Percentiles rank a stretch among this genome's conserved stretches.
Evolutionary conservation across 208 protist genomes (phyloP).

Genomic region (Trypanosoma congolense): DNA sequence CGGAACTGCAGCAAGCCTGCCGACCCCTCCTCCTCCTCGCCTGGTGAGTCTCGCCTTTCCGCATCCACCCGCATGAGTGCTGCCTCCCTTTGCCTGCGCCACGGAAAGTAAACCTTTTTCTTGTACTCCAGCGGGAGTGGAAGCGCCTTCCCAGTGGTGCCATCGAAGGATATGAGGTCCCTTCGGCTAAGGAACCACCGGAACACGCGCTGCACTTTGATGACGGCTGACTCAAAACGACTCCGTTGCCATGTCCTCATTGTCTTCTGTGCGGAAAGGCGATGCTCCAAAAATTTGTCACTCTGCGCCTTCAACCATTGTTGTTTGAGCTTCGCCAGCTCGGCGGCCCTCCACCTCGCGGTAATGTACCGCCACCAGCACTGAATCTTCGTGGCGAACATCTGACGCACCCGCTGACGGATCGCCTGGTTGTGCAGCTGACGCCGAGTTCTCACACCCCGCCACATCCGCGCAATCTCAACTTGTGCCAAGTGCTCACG

Average conservation of each 20-base stretch:
- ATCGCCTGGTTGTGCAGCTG: slow-evolving; percentile 41
- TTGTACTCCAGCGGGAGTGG: slow-evolving; percentile 28
- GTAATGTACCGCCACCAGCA: slow-evolving; percentile 72
- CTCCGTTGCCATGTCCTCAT: slow-evolving; percentile 78
- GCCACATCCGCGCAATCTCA: slow-evolving; percentile 68
- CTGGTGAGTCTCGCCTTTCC: not conserved
- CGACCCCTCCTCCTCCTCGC: not conserved
- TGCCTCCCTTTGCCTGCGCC: slow-evolving; percentile 24
- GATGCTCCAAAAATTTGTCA: slow-evolving; percentile 33
- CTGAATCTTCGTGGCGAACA: slow-evolving; percentile 62
- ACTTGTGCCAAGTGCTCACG: slow-evolving; percentile 63
- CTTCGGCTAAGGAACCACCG: slow-evolving; percentile 55
- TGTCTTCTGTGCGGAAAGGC: slow-evolving; percentile 32
- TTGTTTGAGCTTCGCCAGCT: slow-evolving; percentile 31
- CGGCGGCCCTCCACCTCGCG: slow-evolving; percentile 30
- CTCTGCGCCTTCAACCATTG: slow-evolving; percentile 47
- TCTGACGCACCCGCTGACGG: slow-evolving; percentile 33
- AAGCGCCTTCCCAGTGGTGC: slow-evolving; percentile 26
- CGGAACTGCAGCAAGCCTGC: slow-evolving; percentile 47
- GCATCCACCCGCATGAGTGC: not conserved
- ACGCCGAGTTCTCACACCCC: slow-evolving; percentile 68
- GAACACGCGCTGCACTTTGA: slow-evolving; percentile 53
- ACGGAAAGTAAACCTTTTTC: slow-evolving; percentile 63
- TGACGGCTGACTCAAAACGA: slow-evolving; percentile 58
- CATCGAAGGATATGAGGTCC: slow-evolving; percentile 19